Percentiles rank a stretch among this genome's conserved stretches.
Conservation (phyloP, 768 basidiomycete species). For the Pisolithus microcarpus region DNA sequence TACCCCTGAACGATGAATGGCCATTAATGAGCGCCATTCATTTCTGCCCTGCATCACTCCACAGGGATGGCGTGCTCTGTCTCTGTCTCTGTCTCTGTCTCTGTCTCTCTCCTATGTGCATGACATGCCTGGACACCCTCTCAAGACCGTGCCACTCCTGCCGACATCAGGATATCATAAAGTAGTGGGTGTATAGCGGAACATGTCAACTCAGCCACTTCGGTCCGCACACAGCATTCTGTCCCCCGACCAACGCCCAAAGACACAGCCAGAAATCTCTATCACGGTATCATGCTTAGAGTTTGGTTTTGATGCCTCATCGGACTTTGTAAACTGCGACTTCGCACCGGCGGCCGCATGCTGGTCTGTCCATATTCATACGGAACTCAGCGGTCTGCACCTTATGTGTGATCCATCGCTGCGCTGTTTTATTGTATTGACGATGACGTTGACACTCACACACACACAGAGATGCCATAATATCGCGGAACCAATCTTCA, state of each 20-base stretch:
- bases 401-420: neutral
- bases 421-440: neutral
- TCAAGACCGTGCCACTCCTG: too few species aligned
- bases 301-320: neutral
- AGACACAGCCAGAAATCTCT: neutral
- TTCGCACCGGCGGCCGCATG: neutral
- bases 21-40: neutral
- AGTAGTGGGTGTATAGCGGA: neutral
- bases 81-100: too few species aligned
- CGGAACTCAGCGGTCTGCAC: neutral
- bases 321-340: neutral
- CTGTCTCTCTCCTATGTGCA: neutral
- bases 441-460: conserved; percentile 1
- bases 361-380: neutral
- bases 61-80: neutral
- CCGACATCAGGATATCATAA: neutral
- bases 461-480: conserved; percentile 2
- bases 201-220: neutral
- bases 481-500: neutral
- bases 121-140: neutral
- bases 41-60: neutral
- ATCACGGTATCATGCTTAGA: neutral
- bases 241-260: neutral
- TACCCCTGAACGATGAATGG: neutral
- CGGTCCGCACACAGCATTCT: neutral